Base-by-base conservation (phyloP, 2,329 filamentous ascomycete species). In the Xylaria sp. region DNA sequence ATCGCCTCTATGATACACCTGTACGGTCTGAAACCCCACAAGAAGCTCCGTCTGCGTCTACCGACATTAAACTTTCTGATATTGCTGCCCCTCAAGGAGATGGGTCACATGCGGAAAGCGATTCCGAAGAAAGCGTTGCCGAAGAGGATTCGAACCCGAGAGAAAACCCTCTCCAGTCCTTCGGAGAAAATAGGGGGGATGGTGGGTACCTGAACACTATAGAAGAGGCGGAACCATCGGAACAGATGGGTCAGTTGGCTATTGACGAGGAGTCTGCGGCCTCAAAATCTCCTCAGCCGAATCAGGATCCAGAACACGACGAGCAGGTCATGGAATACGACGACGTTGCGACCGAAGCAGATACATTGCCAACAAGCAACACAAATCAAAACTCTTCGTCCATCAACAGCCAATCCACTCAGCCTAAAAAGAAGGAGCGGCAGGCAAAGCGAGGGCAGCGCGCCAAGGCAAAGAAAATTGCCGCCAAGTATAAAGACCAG, bases 401-500 rank as follows among this genome's bases (percentile, higher is more conserved):
- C 29, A 75, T 45, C 3, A 25, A 38, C 22, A 39, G 63, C 63
- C 70, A 63, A n/a, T 74, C 57, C 61, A 75, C 58, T 59, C 78
- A 56, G 61, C 73, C 67, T 31, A 73, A 59, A 79, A 85, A 83
- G 78, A 87, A 84, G 75, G 78, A 70, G 15, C 73, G 77, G 39
- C 84, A 78, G 64, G 74, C 79, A 36, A 91, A 89, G 76, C 89
- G 94, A 64, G 93, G 94, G 33, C 93, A 96, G 78, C 89, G 88
- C 65, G 86, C 86, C 66, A 97, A 97, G 77, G 89, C 90, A 49
- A 97, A 96, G 83, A 97, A 96, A 78, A 89, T 93, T 1, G 93
- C 93, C 3, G 83, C 88, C 65, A 97, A 97, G 78, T 99, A 99
- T 81, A 95, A 92, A 51, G 84, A 96, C 73, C 96, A 98, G 83